Base-by-base conservation (phyloP, 345 rosid species). In the Rubroshorea leprosula region DNA sequence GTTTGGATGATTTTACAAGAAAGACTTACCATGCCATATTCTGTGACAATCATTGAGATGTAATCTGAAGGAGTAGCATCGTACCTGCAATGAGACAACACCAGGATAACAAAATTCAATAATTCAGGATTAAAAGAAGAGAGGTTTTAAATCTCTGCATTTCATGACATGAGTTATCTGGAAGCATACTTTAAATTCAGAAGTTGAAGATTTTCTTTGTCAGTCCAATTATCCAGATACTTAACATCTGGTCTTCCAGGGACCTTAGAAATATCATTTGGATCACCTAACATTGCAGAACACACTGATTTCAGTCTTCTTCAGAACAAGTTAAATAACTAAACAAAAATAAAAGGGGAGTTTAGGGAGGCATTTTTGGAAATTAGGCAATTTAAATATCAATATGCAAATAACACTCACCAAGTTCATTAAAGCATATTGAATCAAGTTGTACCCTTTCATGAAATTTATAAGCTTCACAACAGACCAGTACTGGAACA, bases 381-480 rank as follows among this genome's bases (percentile, higher is more conserved):
- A n/a, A n/a, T n/a, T n/a, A n/a, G n/a, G n/a, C n/a, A n/a, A n/a
- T n/a, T n/a, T n/a, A n/a, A n/a, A n/a, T n/a, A n/a, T 35, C 12
- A 35, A 35, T 6, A 35, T 35, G 41, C 1, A 35, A 35, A 13
- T 13, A 35, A 35, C 41, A 12, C 48, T 39, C 78, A 87, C 92
- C 96, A 63, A 87, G 78, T 69, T 87, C 92, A 53, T 87, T 85
- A 49, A 78, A 77, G 69, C 92, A 87, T 57, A 87, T 80, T 1
- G 96, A 87, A 73, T 87, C 96, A 54, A 87, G 83, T 51, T 84
- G 78, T 59, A 87, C 92, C 79, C 92, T 76, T 71, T 85, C 87
- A 66, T 87, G 92, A 74, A 87, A 87, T 70, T 87, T 87, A 67
- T 87, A 87, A 19, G 92, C 85, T 77, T 87, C 96, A 49, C 96